These are phyloP conservation scores for Lasiodiplodia sp. DNA, from an alignment of 2,329 filamentous ascomycete genomes.

Conservation along the genomic window DNA sequence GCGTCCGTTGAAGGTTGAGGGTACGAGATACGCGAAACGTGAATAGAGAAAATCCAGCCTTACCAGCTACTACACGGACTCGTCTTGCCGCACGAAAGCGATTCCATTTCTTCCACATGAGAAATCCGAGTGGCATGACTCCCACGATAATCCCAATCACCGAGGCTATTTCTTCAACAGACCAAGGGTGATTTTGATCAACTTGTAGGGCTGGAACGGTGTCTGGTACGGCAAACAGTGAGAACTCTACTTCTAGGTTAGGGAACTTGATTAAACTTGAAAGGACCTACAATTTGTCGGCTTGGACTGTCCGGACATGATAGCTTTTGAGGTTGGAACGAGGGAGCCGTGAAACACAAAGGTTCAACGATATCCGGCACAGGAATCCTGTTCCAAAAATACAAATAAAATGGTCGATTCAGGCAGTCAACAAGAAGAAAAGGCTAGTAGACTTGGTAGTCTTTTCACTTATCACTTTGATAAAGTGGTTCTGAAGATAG, in stretches of 20 bases:
- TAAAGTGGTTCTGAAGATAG: no score
- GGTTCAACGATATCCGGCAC: no score
- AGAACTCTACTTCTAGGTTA: no score
- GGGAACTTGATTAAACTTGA: no score
- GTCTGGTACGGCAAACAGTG: no score
- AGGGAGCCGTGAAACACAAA: no score
- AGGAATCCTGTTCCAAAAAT: no score
- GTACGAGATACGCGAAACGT: background rate
- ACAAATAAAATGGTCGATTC: no score
- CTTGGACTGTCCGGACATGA: background rate
- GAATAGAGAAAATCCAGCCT: background rate
- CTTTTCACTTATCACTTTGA: no score
- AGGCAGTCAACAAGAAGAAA: no score
- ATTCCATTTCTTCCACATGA: background rate
- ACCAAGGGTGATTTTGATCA: background rate
- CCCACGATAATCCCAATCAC: background rate
- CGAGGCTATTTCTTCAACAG: background rate
- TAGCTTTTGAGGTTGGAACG: background rate
- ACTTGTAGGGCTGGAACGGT: background rate
- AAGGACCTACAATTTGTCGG: background rate
- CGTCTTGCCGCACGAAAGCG: background rate
- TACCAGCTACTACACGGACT: background rate
- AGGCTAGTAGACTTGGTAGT: no score
- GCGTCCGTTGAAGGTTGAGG: no score
- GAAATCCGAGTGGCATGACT: background rate